A percentile compares a stretch with the other conserved stretches of the same genome.
Evolutionary conservation across 2,329 filamentous ascomycete genomes (phyloP).

Genomic region (Magnaporthales sp.): DNA sequence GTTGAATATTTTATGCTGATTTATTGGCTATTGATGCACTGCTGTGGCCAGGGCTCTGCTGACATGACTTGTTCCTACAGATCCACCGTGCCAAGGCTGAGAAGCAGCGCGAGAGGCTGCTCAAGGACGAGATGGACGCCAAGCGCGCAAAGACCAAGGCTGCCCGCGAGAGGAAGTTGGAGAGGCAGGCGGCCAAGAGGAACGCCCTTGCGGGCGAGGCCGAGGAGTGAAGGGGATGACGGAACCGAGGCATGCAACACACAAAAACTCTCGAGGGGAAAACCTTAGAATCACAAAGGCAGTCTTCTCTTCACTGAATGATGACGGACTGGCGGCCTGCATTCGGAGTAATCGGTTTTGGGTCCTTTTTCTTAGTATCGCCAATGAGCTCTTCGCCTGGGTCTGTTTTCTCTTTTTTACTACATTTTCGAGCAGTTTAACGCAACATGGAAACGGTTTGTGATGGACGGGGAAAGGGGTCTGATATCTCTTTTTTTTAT

Average conservation of each 20-base stretch:
- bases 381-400: conserved; percentile 11
- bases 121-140: conserved; percentile 99
- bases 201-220: conserved; percentile 71
- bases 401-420: conserved; percentile 3
- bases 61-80: conserved; percentile 39
- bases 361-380: conserved; percentile 29
- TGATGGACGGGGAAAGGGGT: conserved; percentile 1
- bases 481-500: conserved; percentile 18
- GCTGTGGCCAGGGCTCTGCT: background rate
- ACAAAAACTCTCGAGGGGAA: conserved; percentile 5
- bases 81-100: conserved; percentile 99
- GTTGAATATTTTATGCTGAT: conserved; percentile 36
- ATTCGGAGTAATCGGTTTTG: conserved; percentile 51
- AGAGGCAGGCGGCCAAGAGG: conserved; percentile 87
- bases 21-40: background rate
- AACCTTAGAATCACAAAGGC: conserved; percentile 7
- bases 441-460: conserved; percentile 2
- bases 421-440: conserved; percentile 2
- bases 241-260: background rate
- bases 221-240: conserved; percentile 35
- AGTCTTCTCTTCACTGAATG: conserved; percentile 29
- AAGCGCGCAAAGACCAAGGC: conserved; percentile 99
- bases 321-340: conserved; percentile 35
- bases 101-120: conserved; percentile 88
- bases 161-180: conserved; percentile 94